Evolutionary conservation across 2,329 filamentous ascomycete species (phyloP), one percentile per base, ranked within the genome.

Genomic region (Penicillium freii): DNA sequence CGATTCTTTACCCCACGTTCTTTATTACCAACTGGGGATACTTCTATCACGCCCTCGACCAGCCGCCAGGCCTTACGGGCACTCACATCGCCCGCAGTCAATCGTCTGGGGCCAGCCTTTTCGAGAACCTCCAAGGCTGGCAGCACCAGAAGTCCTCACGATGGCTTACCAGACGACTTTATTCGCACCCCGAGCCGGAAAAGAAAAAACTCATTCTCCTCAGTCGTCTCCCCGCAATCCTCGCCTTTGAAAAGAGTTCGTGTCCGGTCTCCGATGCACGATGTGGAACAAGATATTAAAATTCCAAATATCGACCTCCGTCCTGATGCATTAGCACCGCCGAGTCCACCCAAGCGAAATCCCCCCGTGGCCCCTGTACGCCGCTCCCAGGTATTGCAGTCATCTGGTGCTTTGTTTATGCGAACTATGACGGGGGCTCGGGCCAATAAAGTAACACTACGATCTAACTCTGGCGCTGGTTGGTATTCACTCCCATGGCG

Each of bases 1-100:
- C 73, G 75, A 36, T 81, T 81, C 62, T 81, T 81, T 60, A 81
- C 78, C n/a, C 79, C 79, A 36, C 73, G 77, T 29, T 77, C 76
- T 51, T 66, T 77, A 42, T 66, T 77, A 29, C 70, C 72, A 60
- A 68, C 64, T 40, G 68, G 64, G 52, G 72, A 69, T 57, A 69
- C 68, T 64, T 67, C 62, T n/a, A 69, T 66, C 36, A 66, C 65
- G 17, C 72, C 75, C 21, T 74, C 71, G 58, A 72, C 77, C 15
- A 78, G 70, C 60, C 74, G 79, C 23, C 77, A 79, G 64, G 76
- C 74, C 15, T 67, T 81, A 54, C 71, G 71, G 64, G 73, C 76
- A 19, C 74, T 81, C 43, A 78, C 72, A 44, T 73, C 72, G 5
- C 73, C 77, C 17, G 75, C 74, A 33, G 66, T 77, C 43, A 79